phyloP scores from a whole-genome alignment of 169 alveolate genomes.

The Plasmodium inui region DNA sequence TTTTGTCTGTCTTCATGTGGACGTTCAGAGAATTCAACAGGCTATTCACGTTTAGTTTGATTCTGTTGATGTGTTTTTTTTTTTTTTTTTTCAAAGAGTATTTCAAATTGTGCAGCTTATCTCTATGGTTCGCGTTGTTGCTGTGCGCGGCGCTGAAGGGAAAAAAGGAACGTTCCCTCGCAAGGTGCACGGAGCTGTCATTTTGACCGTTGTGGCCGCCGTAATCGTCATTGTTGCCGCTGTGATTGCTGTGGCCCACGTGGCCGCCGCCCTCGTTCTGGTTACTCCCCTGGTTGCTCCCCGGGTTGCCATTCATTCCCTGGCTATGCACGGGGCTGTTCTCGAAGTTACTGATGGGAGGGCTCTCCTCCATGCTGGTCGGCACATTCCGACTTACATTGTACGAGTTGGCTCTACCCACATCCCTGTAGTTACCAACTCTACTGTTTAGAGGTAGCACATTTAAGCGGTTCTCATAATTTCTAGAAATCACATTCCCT shows the following conservation, averaged over 20 bases:
- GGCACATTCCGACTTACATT: background rate
- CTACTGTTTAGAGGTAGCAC: background rate
- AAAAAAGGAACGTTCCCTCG: background rate
- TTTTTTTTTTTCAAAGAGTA: conserved; percentile 26
- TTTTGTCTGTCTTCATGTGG: conserved; percentile 46
- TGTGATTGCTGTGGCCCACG: background rate
- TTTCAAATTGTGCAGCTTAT: conserved; percentile 25
- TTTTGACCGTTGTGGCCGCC: background rate
- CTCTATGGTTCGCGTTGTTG: background rate
- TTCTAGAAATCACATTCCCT: conserved; percentile 14
- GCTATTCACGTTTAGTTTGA: conserved; percentile 28
- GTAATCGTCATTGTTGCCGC: background rate
- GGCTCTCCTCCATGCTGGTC: background rate
- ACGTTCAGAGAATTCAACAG: conserved; percentile 42
- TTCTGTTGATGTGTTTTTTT: conserved; percentile 42
- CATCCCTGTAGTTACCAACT: background rate
- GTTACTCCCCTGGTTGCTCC: background rate
- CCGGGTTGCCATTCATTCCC: background rate
- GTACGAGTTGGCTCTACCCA: background rate
- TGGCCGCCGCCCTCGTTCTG: background rate
- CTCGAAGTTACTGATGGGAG: background rate
- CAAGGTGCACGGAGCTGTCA: background rate
- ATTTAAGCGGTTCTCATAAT: background rate
- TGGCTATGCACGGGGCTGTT: conserved; percentile 24
- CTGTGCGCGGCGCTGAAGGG: conserved; percentile 4